Conservation (phyloP, 768 basidiomycete species). For the Hericium alpestre region DNA sequence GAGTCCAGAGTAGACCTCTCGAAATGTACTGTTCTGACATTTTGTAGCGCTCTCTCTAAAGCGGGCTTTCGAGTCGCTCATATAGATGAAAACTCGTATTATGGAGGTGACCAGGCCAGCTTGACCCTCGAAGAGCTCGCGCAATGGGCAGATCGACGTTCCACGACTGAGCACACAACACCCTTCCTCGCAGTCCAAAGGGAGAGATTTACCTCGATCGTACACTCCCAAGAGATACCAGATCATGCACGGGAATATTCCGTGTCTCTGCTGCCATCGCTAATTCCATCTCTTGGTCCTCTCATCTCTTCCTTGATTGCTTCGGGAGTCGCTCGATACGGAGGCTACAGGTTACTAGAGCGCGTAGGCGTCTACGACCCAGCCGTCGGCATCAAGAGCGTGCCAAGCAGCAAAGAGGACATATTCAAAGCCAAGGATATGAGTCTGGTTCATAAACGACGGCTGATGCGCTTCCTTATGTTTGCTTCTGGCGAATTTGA, state of each 20-base stretch:
- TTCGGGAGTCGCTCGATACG: constrained; percentile 83
- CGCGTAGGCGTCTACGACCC: constrained; percentile 49
- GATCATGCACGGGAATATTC: constrained; percentile 68
- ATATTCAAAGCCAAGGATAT: constrained; percentile 81
- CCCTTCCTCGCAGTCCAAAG: constrained; percentile 19
- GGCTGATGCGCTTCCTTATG: constrained; percentile 84
- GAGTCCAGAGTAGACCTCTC: constrained; percentile 24
- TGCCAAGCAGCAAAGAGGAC: constrained; percentile 87
- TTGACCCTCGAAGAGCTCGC: constrained; percentile 73
- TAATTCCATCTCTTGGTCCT: constrained; percentile 72
- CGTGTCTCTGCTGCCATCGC: constrained; percentile 71
- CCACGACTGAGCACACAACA: constrained; percentile 10
- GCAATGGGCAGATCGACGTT: constrained; percentile 46
- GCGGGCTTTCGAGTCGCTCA: constrained; percentile 84
- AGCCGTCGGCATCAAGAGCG: constrained; percentile 36
- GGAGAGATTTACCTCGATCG: constrained; percentile 31
- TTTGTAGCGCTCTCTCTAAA: constrained; percentile 72
- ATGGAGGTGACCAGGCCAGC: constrained; percentile 76
- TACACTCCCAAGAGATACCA: constrained; percentile 32
- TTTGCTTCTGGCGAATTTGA: constrained; percentile 76
- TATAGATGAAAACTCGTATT: constrained; percentile 74
- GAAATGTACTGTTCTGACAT: constrained; percentile 2
- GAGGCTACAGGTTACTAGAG: constrained; percentile 80
- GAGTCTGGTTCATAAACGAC: constrained; percentile 72
- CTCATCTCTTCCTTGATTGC: constrained; percentile 69